Conservation (phyloP, 257 asterid species). For the Cinchona pubescens region DNA sequence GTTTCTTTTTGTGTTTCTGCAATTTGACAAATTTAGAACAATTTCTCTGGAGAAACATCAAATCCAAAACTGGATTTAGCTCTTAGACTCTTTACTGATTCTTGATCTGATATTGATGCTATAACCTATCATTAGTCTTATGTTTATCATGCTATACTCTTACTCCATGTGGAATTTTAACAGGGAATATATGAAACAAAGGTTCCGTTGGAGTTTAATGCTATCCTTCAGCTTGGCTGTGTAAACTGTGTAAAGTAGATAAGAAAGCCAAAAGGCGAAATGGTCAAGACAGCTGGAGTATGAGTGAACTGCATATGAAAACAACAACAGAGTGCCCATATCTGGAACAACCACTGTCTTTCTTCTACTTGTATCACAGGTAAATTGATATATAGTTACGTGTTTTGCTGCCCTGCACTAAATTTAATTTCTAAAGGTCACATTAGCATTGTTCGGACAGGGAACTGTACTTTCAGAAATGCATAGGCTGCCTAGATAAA, state of each 20-base stretch:
- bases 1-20: background rate
- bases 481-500: background rate
- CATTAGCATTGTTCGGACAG: background rate
- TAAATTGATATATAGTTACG: constrained; percentile 16
- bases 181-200: constrained; percentile 96
- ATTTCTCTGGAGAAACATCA: background rate
- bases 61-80: background rate
- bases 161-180: constrained; percentile 15
- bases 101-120: background rate
- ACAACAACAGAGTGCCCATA: constrained; percentile 95
- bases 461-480: background rate
- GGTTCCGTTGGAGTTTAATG: constrained; percentile 73
- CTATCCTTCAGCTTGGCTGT: constrained; percentile 87
- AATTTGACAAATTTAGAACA: background rate
- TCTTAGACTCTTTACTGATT: background rate
- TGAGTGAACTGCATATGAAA: constrained; percentile 91
- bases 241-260: constrained; percentile 97
- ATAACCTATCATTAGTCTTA: background rate
- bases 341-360: constrained; percentile 71
- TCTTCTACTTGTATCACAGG: constrained; percentile 95
- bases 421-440: background rate
- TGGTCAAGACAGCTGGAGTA: constrained; percentile 76
- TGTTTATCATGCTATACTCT: background rate
- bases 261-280: constrained; percentile 66
- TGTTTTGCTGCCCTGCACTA: background rate